phyloP scores from a whole-genome alignment of 306 rosid genomes.

The Pyrus pyrifolia region DNA sequence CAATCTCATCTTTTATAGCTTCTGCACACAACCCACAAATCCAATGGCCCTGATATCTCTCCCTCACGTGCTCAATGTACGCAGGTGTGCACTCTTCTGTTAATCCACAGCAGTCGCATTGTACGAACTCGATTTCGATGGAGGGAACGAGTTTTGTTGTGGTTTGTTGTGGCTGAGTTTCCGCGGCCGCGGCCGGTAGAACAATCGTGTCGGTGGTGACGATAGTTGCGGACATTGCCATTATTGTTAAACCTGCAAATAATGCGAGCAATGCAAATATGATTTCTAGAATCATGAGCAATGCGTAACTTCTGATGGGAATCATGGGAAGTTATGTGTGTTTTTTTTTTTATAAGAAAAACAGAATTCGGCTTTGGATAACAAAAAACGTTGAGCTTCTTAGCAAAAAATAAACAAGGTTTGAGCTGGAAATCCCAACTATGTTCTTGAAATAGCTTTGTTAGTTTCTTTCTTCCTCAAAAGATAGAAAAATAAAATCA shows the following conservation, averaged over 20 bases:
- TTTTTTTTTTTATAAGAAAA: background rate
- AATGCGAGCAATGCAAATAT: background rate
- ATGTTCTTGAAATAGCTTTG: background rate
- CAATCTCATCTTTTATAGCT: slow-evolving; percentile 80
- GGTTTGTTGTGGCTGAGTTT: slow-evolving; percentile 38
- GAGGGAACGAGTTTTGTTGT: slow-evolving; percentile 29
- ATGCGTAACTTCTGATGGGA: background rate
- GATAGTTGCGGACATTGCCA: slow-evolving; percentile 63
- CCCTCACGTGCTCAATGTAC: slow-evolving; percentile 66
- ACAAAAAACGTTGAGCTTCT: background rate
- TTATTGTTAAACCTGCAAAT: slow-evolving; percentile 37
- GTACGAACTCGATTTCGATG: slow-evolving; percentile 62
- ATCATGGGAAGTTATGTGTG: background rate
- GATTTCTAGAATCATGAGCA: background rate
- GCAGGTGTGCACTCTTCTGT: slow-evolving; percentile 89
- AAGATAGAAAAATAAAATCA: background rate
- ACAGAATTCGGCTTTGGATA: background rate
- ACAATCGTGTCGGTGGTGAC: slow-evolving; percentile 57
- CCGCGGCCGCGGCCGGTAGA: slow-evolving; percentile 26
- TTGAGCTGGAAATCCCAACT: background rate
- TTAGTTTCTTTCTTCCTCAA: background rate
- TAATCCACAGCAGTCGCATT: slow-evolving; percentile 87
- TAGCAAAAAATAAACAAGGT: background rate
- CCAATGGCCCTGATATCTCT: slow-evolving; percentile 69
- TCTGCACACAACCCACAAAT: slow-evolving; percentile 88